Evolutionary conservation across 345 rosid genomes (phyloP).

Genomic region (Salix purpurea): DNA sequence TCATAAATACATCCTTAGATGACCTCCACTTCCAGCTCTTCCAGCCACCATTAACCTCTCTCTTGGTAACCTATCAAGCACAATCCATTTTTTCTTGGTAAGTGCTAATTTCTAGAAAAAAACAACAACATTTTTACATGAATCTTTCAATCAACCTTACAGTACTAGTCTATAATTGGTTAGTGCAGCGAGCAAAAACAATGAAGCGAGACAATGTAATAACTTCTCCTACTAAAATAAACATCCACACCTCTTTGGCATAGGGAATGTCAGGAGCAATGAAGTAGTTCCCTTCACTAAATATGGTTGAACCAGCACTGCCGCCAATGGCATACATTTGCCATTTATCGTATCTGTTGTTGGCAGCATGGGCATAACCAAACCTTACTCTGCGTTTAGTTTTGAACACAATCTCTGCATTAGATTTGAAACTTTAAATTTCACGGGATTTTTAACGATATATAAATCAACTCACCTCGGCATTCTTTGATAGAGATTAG

Average conservation of each 20-base stretch:
- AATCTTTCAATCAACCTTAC: background rate
- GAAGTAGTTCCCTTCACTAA: constrained; percentile 26
- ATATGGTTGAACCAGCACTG: constrained; percentile 25
- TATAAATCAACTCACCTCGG: constrained; percentile 12
- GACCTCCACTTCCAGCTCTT: constrained; percentile 31
- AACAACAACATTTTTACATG: background rate
- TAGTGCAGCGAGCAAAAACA: no score
- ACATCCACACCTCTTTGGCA: constrained; percentile 10
- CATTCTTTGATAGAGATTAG: constrained; percentile 24
- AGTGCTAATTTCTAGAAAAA: background rate
- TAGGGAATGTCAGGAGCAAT: constrained; percentile 10
- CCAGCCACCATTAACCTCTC: constrained; percentile 18
- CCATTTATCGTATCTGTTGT: constrained; percentile 30
- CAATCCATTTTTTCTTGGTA: background rate
- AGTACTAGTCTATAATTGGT: no score
- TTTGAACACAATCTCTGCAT: background rate
- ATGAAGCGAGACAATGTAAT: no score
- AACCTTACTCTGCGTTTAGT: constrained; percentile 17
- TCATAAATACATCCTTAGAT: constrained; percentile 16
- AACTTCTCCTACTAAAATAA: no score
- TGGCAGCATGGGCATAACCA: constrained; percentile 27
- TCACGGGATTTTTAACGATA: background rate
- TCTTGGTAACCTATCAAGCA: constrained; percentile 12
- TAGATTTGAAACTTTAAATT: background rate
- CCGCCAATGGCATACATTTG: constrained; percentile 26